A percentile compares a stretch with the other conserved stretches of the same genome.
phyloP scores from a whole-genome alignment of 2,329 filamentous ascomycete species.

The Fusarium siculi region DNA sequence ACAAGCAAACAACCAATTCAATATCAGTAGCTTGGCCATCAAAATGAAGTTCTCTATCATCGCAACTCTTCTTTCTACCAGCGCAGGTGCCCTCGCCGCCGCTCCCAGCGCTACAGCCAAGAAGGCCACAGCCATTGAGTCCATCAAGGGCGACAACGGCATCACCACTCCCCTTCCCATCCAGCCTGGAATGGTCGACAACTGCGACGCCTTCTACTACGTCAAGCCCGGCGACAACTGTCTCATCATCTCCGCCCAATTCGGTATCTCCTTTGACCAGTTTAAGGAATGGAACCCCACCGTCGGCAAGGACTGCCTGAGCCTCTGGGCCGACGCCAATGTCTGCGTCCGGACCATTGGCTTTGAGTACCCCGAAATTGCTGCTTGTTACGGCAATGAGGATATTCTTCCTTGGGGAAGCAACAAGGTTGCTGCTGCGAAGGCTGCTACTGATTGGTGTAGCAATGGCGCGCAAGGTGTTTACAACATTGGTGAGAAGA shows the following conservation, averaged over 20 bases:
- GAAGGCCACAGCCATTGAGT: constrained; percentile 4
- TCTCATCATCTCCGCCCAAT: background rate
- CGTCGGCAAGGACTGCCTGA: background rate
- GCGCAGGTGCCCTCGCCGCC: background rate
- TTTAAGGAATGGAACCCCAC: constrained; percentile 19
- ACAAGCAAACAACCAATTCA: background rate
- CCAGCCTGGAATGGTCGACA: constrained; percentile 12
- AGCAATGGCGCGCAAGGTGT: background rate
- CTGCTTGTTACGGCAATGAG: background rate
- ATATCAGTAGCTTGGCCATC: accelerated
- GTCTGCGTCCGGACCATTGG: constrained; percentile 5
- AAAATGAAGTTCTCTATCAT: constrained; percentile 13
- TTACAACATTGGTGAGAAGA: background rate
- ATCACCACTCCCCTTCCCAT: constrained; percentile 19
- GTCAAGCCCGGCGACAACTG: background rate
- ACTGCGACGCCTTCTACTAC: constrained; percentile 7
- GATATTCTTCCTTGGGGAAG: background rate
- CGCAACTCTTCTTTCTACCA: background rate
- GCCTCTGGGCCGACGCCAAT: constrained; percentile 17
- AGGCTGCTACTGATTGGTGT: constrained; percentile 9
- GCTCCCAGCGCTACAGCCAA: background rate
- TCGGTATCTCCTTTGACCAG: background rate
- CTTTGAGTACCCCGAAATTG: background rate
- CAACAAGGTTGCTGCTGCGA: constrained; percentile 4
- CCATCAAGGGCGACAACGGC: background rate